Evolutionary conservation across 495 filamentous ascomycete species (phyloP).

Genomic region (Aspergillus affinis): DNA sequence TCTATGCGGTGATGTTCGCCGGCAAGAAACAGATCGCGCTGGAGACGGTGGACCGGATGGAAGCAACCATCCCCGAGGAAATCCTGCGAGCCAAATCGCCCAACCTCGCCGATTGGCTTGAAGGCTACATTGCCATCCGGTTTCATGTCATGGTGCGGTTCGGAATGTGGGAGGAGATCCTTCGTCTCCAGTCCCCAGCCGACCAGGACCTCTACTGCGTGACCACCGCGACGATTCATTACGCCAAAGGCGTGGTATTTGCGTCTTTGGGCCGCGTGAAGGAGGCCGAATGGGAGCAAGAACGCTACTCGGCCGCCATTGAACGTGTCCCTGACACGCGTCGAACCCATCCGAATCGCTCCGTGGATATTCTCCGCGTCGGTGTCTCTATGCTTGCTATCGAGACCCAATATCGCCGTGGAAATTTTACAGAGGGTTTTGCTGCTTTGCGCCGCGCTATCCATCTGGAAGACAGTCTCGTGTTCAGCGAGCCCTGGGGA

Average conservation of each 20-base stretch:
- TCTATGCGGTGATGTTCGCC: conserved; percentile 70
- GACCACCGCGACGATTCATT: conserved; percentile 59
- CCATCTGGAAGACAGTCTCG: conserved; percentile 52
- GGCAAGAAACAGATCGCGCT: conserved; percentile 54
- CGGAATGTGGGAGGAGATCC: conserved; percentile 55
- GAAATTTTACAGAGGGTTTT: conserved; percentile 54
- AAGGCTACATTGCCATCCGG: conserved; percentile 58
- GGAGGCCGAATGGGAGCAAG: conserved; percentile 43
- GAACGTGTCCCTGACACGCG: conserved; percentile 39
- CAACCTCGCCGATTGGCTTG: conserved; percentile 65
- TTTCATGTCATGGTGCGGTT: conserved; percentile 65
- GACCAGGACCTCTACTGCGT: conserved; percentile 56
- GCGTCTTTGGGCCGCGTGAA: conserved; percentile 51
- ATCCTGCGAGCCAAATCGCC: conserved; percentile 54
- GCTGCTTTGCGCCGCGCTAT: conserved; percentile 51
- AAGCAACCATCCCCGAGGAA: conserved; percentile 52
- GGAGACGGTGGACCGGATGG: conserved; percentile 49
- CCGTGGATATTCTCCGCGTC: too few species aligned
- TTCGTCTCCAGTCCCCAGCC: conserved; percentile 11
- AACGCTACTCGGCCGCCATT: conserved; percentile 37
- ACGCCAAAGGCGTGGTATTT: conserved; percentile 60
- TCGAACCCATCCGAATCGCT: too few species aligned
- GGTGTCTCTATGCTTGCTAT: too few species aligned
- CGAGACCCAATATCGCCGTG: conserved; percentile 62
- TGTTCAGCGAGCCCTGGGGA: conserved; percentile 67